Evolutionary conservation across 257 asterid species (phyloP), one percentile per base, ranked within the genome.

Genomic region (Hygrophila difformis): DNA sequence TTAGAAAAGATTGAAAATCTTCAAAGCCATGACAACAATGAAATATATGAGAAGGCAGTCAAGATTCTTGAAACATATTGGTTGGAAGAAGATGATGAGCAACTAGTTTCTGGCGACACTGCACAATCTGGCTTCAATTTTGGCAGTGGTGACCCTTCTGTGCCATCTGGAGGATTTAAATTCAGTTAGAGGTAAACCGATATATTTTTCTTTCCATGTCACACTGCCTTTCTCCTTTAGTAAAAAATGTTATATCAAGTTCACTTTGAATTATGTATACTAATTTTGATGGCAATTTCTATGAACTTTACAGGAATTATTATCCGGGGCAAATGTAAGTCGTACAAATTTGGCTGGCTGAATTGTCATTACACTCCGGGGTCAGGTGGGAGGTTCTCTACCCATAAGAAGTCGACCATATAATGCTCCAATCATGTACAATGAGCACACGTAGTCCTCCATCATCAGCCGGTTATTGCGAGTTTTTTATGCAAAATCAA

Each of bases 151-250:
- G 75, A 73, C 21, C 53, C 58, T 47, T 52, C 85, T 20, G 77
- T 70, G 55, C 93, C 93, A 59, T 39, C 93, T 0, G 93, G 86
- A 31, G 93, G 94, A 38, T 84, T 84, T 64, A 73, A 77, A 52
- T 84, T 84, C 28, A 43, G 74, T 64, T 83, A 80, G n/a, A 74
- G 74, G 74, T 75, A 49, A 47, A 36, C 9, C 8, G 28, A 37
- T n/a, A 10, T 3, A 1, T 34, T 21, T 21, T 45, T 40, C 12
- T 39, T 47, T 19, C 34, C 31, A 38, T 57, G 52, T n/a, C n/a
- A n/a, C n/a, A n/a, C n/a, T n/a, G n/a, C n/a, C n/a, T n/a, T n/a
- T n/a, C n/a, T n/a, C n/a, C n/a, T n/a, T n/a, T n/a, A n/a, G n/a
- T n/a, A n/a, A n/a, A n/a, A n/a, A n/a, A n/a, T n/a, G n/a, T n/a